A percentile compares a stretch with the other conserved stretches of the same genome.
phyloP scores from a whole-genome alignment of 768 basidiomycete genomes.

The Russula foetens region DNA sequence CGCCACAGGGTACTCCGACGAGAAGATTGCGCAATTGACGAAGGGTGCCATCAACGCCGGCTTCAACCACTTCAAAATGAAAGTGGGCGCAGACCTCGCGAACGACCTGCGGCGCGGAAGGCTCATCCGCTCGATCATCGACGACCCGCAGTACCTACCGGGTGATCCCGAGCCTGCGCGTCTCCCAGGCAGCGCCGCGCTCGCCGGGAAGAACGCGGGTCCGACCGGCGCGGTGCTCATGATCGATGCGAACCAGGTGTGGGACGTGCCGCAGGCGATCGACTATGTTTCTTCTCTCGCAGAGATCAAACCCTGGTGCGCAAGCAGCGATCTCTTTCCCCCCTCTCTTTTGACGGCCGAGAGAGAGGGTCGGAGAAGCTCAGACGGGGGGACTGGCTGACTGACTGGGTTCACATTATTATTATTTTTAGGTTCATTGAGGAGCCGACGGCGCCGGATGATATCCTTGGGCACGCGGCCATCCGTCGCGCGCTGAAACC shows the following conservation, averaged over 20 bases:
- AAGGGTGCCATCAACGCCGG: slow-evolving; percentile 77
- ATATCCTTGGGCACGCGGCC: slow-evolving; percentile 77
- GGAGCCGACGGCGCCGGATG: slow-evolving; percentile 89
- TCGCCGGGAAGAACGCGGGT: slow-evolving; percentile 88
- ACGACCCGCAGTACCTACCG: slow-evolving; percentile 80
- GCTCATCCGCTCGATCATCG: slow-evolving; percentile 91
- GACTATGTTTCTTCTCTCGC: slow-evolving; percentile 73
- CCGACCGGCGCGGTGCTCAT: slow-evolving; percentile 91
- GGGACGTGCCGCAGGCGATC: slow-evolving; percentile 90
- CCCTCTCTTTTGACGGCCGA: no score
- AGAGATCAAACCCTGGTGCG: slow-evolving; percentile 80
- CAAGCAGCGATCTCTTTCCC: not conserved
- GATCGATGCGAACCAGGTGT: slow-evolving; percentile 97
- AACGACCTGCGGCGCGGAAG: slow-evolving; percentile 82
- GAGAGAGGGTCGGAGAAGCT: no score
- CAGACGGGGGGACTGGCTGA: no score
- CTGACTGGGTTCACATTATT: no score
- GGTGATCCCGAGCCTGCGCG: slow-evolving; percentile 40
- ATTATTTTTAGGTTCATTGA: slow-evolving; percentile 80
- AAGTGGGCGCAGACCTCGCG: slow-evolving; percentile 79
- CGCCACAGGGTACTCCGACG: slow-evolving; percentile 87
- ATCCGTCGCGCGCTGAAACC: slow-evolving; percentile 73
- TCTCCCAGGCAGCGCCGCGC: slow-evolving; percentile 50
- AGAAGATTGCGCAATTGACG: slow-evolving; percentile 82
- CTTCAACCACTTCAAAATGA: slow-evolving; percentile 99